Conservation (phyloP, 331 rosid species). For the Quercus lobata region DNA sequence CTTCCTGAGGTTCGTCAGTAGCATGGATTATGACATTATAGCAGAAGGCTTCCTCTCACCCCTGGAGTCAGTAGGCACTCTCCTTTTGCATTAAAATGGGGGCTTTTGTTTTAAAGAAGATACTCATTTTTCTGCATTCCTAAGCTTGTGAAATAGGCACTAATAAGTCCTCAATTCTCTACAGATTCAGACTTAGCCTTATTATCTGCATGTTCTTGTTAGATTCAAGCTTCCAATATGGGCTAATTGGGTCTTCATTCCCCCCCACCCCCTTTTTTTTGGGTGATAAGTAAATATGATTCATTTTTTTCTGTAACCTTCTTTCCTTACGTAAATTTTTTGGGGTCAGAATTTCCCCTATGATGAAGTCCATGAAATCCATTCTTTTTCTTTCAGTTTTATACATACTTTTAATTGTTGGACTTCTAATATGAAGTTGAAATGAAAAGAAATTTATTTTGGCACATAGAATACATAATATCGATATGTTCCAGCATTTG, state of each 20-base stretch:
- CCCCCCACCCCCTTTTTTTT: no score
- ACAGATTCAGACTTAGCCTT: background rate
- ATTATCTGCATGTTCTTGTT: background rate
- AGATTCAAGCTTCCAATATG: background rate
- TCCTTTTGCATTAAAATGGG: conserved; percentile 1
- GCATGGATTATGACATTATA: background rate
- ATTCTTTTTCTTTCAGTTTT: background rate
- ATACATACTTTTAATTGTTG: background rate
- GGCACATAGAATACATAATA: background rate
- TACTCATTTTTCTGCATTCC: background rate
- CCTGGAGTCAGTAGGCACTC: background rate
- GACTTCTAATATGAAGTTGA: background rate
- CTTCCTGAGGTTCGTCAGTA: background rate
- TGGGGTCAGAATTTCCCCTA: background rate
- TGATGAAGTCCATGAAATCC: background rate
- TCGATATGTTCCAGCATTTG: no score
- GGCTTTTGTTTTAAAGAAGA: background rate
- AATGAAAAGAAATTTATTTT: background rate
- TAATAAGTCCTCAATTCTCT: background rate
- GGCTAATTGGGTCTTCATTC: background rate
- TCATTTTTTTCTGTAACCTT: background rate
- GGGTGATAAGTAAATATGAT: background rate
- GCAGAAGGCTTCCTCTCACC: background rate
- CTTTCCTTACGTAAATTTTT: background rate
- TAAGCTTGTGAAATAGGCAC: background rate